Evolutionary conservation across 768 basidiomycete genomes (phyloP), one percentile per base, ranked within the genome.

Genomic region (Collybiopsis luxurians): DNA sequence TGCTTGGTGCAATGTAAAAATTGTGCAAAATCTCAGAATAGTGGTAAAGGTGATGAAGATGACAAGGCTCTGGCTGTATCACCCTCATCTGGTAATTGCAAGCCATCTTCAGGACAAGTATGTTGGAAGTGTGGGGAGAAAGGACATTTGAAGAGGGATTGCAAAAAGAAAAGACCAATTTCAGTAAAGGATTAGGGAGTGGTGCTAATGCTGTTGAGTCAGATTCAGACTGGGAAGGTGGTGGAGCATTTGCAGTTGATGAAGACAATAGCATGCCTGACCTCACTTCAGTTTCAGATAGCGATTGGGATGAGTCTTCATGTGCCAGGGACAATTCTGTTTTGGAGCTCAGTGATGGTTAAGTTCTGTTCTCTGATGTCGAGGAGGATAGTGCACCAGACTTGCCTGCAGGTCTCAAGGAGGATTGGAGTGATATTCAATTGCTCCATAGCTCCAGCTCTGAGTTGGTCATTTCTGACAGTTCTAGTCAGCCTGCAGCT

Each of bases 61-160:
- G 36, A 56, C n/a, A 59, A 60, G 49, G 66, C 67, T 0, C 17
- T 69, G 51, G 28, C 54, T 13, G 59, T 58, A 4, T 49, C 48
- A 43, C 56, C 34, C 26, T 31, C 36, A 2, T 12, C 49, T 7
- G 60, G 55, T 2, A 57, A 17, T n/a, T 10, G 60, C 56, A 24
- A 58, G 38, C 6, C 59, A 49, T 1, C 6, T 2, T 3, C 11
- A 0, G 17, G 43, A 60, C 51, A 56, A 2, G 54, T 53, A 7
- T 72, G 70, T 57, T 71, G 64, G 63, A 68, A 63, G 12, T 74
- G 72, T 55, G 62, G 66, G 1, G 53, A 63, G 38, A 58, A 62
- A 21, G 68, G 64, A 2, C 70, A 73, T 45, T 58, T 61, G 21
- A 23, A 63, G 2, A 19, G 38, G 0, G 21, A 38, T 17, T 40